A percentile compares a stretch with the other conserved stretches of the same genome.
Conservation (phyloP, 768 basidiomycete genomes). For the Lactarius hengduanensis region DNA sequence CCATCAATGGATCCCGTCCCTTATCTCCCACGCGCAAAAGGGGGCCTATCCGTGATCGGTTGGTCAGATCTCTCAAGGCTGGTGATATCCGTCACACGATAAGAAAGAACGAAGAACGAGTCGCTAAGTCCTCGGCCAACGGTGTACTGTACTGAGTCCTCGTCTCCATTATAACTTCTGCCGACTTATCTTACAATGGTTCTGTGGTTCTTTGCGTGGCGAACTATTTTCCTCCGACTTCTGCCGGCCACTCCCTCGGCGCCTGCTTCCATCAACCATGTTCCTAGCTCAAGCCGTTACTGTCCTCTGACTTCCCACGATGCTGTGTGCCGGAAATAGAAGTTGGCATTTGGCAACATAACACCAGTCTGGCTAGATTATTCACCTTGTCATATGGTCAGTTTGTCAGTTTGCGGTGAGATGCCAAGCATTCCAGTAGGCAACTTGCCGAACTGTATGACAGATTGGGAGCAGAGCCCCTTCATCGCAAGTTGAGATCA, state of each 20-base stretch:
- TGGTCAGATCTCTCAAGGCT: not conserved
- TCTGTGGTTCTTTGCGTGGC: not conserved
- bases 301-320: not conserved
- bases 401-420: not conserved
- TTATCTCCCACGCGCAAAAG: slow-evolving; percentile 5
- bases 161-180: not conserved
- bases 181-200: not conserved
- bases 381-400: not conserved
- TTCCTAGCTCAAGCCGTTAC: not conserved
- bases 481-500: not conserved
- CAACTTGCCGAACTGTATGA: not conserved
- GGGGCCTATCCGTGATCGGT: slow-evolving; percentile 5
- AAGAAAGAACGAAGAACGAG: not conserved
- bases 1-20: not conserved
- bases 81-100: not conserved
- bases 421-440: not conserved
- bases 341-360: not conserved
- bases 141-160: not conserved
- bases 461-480: not conserved
- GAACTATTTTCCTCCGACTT: not conserved
- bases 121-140: not conserved
- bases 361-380: not conserved
- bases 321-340: not conserved
- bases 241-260: not conserved
- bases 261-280: not conserved